Evolutionary conservation across 352 stramenopile genomes (phyloP).

Genomic region (Paralagenidium karlingii): DNA sequence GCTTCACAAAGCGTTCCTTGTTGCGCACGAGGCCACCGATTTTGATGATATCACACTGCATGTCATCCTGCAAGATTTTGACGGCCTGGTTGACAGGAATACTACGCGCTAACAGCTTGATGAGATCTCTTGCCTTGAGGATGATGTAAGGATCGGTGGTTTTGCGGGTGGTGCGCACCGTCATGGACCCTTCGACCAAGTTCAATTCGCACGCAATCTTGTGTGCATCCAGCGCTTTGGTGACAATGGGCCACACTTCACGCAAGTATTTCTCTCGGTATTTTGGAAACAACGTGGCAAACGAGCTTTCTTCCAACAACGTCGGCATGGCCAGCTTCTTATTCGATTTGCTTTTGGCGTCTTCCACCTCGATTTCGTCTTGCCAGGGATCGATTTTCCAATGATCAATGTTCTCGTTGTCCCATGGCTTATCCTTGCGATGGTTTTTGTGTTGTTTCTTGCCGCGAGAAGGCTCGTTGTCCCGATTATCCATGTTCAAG

Average conservation of each 20-base stretch:
- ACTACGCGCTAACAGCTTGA: constrained; percentile 96
- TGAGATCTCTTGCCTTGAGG: constrained; percentile 96
- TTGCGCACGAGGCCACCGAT: constrained; percentile 98
- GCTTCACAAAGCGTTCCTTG: constrained; percentile 99
- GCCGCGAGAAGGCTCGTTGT: no score
- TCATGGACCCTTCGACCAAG: constrained; percentile 93
- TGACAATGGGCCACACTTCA: constrained; percentile 98
- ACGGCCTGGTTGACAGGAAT: constrained; percentile 95
- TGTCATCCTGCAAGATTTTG: constrained; percentile 97
- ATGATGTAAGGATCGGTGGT: constrained; percentile 97
- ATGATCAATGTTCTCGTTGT: constrained; percentile 96
- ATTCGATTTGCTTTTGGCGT: constrained; percentile 55
- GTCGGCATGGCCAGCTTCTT: constrained; percentile 53
- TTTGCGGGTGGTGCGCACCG: constrained; percentile 90
- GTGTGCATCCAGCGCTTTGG: constrained; percentile 89
- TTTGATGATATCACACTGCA: constrained; percentile 99
- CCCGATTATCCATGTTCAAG: no score
- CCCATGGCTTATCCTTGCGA: constrained; percentile 98
- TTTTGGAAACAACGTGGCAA: constrained; percentile 99
- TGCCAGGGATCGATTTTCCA: constrained; percentile 93
- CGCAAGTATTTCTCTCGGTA: constrained; percentile 99
- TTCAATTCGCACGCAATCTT: constrained; percentile 98
- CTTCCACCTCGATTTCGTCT: constrained; percentile 69
- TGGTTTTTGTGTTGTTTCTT: constrained; percentile 85
- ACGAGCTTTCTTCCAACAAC: constrained; percentile 97